A percentile compares a stretch with the other conserved stretches of the same genome.
Evolutionary conservation across 371 early-diverging fungal species (phyloP).

Genomic region (Mucor irregularis): DNA sequence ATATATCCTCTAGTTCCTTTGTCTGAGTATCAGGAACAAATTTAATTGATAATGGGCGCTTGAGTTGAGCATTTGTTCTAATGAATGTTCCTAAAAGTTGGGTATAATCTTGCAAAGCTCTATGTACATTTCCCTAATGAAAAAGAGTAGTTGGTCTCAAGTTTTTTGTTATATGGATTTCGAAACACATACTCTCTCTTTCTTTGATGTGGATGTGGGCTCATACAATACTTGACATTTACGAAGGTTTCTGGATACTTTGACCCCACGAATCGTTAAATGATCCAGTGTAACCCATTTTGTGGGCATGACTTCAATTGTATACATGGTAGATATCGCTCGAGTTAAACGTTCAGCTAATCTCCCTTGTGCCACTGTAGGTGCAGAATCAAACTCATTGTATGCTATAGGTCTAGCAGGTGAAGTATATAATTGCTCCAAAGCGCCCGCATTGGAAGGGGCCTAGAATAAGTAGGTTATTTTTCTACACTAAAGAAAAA

Average conservation of each 20-base stretch:
- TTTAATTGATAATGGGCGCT: slow-evolving; percentile 32
- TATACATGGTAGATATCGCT: slow-evolving; percentile 33
- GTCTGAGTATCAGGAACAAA: slow-evolving; percentile 37
- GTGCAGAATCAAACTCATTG: slow-evolving; percentile 34
- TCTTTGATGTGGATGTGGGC: slow-evolving; percentile 19
- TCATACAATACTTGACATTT: slow-evolving; percentile 41
- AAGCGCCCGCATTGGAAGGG: neutral
- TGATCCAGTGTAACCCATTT: slow-evolving; percentile 25
- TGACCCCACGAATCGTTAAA: slow-evolving; percentile 26
- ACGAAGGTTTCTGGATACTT: slow-evolving; percentile 36
- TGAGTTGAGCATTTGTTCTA: slow-evolving; percentile 27
- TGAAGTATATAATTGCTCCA: slow-evolving; percentile 21
- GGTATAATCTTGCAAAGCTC: slow-evolving; percentile 29
- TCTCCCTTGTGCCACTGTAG: slow-evolving; percentile 33
- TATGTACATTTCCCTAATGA: slow-evolving; percentile 29
- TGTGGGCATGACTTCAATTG: slow-evolving; percentile 35
- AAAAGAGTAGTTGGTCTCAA: neutral
- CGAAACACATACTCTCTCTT: slow-evolving; percentile 15
- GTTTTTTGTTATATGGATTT: neutral
- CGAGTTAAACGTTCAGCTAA: slow-evolving; percentile 37
- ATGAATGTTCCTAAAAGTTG: slow-evolving; percentile 23
- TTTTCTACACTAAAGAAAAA: neutral
- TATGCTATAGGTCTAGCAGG: slow-evolving; percentile 27
- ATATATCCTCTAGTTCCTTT: slow-evolving; percentile 34
- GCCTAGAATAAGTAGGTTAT: neutral